These are phyloP conservation scores for Podospora fimiseda DNA, from an alignment of 495 filamentous ascomycete species.

Conservation along the genomic window DNA sequence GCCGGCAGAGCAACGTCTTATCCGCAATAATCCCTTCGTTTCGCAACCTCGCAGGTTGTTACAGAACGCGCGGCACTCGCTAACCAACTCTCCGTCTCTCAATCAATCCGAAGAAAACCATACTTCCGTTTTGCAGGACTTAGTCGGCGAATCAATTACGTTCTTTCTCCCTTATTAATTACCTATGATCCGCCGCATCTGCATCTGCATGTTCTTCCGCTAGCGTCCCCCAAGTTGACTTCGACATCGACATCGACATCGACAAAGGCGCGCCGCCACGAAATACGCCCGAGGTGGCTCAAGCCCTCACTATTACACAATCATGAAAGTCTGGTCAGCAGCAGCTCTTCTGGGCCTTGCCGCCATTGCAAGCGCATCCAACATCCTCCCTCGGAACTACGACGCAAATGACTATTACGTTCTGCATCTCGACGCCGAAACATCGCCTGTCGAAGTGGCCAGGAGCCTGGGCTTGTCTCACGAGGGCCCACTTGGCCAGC, in stretches of 20 bases:
- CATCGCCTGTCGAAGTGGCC: slow-evolving; percentile 66
- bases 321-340: slow-evolving; percentile 38
- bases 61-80: slow-evolving; percentile 1
- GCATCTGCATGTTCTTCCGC: background rate
- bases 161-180: too few species aligned
- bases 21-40: background rate
- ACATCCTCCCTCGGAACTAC: slow-evolving; percentile 42
- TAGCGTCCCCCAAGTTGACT: background rate
- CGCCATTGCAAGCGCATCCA: slow-evolving; percentile 34
- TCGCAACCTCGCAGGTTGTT: slow-evolving; percentile 1
- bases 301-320: slow-evolving; percentile 11
- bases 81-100: background rate
- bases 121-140: background rate
- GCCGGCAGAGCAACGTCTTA: background rate
- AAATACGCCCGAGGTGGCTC: slow-evolving; percentile 9
- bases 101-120: background rate
- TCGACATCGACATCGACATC: slow-evolving; percentile 1
- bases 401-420: slow-evolving; percentile 84
- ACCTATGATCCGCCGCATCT: background rate
- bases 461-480: slow-evolving; percentile 65
- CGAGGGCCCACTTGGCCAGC: slow-evolving; percentile 77
- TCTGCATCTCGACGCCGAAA: slow-evolving; percentile 63
- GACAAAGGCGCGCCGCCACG: too few species aligned
- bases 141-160: too few species aligned
- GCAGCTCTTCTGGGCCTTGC: slow-evolving; percentile 36